Evolutionary conservation across 805 yeast species (phyloP).

Genomic region (Lipomyces oligophaga): DNA sequence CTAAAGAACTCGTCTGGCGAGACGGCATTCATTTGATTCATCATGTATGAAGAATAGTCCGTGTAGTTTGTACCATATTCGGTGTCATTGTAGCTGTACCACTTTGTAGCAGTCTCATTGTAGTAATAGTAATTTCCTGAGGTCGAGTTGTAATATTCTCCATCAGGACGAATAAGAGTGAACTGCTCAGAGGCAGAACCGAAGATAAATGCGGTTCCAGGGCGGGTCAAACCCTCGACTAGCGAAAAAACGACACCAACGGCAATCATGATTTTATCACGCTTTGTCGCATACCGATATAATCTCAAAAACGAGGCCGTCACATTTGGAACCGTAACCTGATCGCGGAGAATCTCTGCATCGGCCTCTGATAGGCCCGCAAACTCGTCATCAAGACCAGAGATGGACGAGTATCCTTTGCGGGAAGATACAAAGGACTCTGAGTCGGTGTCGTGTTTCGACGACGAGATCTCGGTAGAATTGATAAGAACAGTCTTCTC

Average conservation of each 20-base stretch:
- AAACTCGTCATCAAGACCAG: slow-evolving; percentile 27
- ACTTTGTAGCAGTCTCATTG: slow-evolving; percentile 8
- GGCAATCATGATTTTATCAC: slow-evolving; percentile 33
- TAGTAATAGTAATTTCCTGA: slow-evolving; percentile 6
- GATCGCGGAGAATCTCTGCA: slow-evolving; percentile 37
- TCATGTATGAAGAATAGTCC: neutral
- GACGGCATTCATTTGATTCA: slow-evolving; percentile 3
- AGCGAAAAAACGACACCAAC: slow-evolving; percentile 38
- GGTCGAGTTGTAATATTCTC: slow-evolving; percentile 8
- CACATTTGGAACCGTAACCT: slow-evolving; percentile 31
- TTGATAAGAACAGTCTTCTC: slow-evolving; percentile 10
- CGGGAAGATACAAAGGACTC: neutral
- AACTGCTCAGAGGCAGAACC: slow-evolving; percentile 42
- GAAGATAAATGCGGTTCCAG: slow-evolving; percentile 40
- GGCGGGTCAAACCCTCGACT: slow-evolving; percentile 42
- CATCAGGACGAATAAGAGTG: slow-evolving; percentile 27
- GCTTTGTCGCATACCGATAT: slow-evolving; percentile 37
- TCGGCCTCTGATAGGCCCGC: slow-evolving; percentile 35
- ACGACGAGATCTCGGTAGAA: neutral
- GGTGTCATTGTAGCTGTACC: slow-evolving; percentile 9
- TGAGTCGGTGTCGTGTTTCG: slow-evolving; percentile 3
- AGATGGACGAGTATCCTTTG: slow-evolving; percentile 21
- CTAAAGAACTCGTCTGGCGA: slow-evolving; percentile 9
- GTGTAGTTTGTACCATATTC: slow-evolving; percentile 7
- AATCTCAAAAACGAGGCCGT: slow-evolving; percentile 33